Evolutionary conservation across 1,139 yeast species (phyloP), one percentile per base, ranked within the genome.

Genomic region (Saccharomycopsis crataegensis): DNA sequence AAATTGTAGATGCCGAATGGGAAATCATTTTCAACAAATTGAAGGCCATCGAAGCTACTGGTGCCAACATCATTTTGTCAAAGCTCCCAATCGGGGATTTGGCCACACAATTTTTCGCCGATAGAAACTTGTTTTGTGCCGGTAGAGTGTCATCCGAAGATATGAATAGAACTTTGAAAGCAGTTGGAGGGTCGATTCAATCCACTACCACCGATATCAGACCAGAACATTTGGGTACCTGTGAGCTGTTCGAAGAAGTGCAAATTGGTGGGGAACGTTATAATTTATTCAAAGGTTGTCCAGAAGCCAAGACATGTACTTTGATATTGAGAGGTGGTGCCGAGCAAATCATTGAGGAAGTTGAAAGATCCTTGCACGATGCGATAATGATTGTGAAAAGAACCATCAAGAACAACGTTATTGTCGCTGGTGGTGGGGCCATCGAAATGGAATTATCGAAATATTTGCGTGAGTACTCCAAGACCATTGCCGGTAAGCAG

Each of bases 401-500:
- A 64, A 96, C 98, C 1, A 83, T 93, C 49, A 85, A 86, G 65
- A 93, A 90, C 67, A 86, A 82, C 64, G 74, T 80, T 40, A 83
- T 94, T 60, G 99, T 93, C 58, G 98, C 96, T 14, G 99, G 99
- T 57, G 99, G 99, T 60, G 99, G 99, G 59, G 99, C 99, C 48
- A 86, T 91, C 60, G 99, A 93, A 70, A 94, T 93, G 99, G 98
- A 93, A 67, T 67, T 94, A 50, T 90, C 98, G 45, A 88, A 83
- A 67, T 81, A 86, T 67, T 77, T 94, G 62, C 80, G 99, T 64
- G 97, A 89, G 62, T 80, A 83, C 65, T 84, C 97, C 22, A 83
- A 84, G 65, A 79, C 90, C 11, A 86, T 93, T 64, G 89, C 96
- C 22, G 99, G 99, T 48, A 93, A 93, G 71, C 97, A 91, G 69